A percentile compares a stretch with the other conserved stretches of the same genome.
Conservation (phyloP, 768 basidiomycete genomes). For the Russula earlei region DNA sequence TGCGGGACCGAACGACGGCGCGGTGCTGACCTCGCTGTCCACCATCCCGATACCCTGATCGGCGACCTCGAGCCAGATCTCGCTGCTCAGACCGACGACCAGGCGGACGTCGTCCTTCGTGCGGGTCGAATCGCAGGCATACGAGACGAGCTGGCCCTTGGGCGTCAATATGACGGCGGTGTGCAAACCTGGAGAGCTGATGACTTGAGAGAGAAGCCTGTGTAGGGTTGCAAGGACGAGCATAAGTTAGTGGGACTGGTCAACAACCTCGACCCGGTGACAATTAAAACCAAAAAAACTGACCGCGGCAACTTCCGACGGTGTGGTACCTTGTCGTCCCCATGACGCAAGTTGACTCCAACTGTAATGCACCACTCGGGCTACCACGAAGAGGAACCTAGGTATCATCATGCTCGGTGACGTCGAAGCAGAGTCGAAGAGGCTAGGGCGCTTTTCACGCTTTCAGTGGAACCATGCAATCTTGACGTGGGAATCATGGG, state of each 20-base stretch:
- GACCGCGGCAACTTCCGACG: conserved; percentile 3
- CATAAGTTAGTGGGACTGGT: conserved; percentile 33
- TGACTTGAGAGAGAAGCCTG: conserved; percentile 50
- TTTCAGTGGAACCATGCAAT: not conserved
- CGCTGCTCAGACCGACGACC: conserved; percentile 59
- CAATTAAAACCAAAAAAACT: not conserved
- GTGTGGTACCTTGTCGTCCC: not conserved
- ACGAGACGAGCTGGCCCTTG: conserved; percentile 65
- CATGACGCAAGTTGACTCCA: not conserved
- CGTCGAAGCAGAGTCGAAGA: too few relatives aligned
- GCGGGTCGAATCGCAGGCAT: conserved; percentile 43
- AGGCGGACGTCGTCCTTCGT: conserved; percentile 69
- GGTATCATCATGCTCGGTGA: not conserved
- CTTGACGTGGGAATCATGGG: not conserved
- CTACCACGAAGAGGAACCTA: too few relatives aligned
- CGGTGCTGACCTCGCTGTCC: conserved; percentile 59
- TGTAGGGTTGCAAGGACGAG: conserved; percentile 62
- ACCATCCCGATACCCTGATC: conserved; percentile 61
- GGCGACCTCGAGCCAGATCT: conserved; percentile 70
- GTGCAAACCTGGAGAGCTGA: conserved; percentile 53
- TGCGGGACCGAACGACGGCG: not conserved
- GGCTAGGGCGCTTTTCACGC: too few relatives aligned
- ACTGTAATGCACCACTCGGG: too few relatives aligned
- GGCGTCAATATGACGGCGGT: conserved; percentile 65
- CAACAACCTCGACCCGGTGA: not conserved